Evolutionary conservation across 2,329 filamentous ascomycete genomes (phyloP).

Genomic region (Sarocladium oryzae): DNA sequence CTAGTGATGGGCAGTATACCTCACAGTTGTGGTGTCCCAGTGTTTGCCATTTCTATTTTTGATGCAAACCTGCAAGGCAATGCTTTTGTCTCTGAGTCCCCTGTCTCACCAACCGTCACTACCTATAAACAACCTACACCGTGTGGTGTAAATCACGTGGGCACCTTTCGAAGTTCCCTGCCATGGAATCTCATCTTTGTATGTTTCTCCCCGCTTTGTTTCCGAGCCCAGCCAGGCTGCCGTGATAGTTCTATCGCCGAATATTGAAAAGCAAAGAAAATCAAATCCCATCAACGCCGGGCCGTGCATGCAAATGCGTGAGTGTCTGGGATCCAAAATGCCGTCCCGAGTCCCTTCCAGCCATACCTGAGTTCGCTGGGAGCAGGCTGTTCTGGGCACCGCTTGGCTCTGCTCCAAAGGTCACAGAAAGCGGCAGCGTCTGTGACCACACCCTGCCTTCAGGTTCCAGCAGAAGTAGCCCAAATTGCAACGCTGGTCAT

Average conservation of each 20-base stretch:
- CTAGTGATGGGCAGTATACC: no score
- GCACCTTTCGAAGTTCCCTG: neutral
- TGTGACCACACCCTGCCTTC: no score
- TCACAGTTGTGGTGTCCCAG: neutral
- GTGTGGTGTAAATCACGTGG: neutral
- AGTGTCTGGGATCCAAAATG: neutral
- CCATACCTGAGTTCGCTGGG: no score
- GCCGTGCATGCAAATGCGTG: neutral
- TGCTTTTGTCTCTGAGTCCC: neutral
- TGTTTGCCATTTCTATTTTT: neutral
- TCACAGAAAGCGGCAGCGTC: no score
- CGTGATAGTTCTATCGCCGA: neutral
- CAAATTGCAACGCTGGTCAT: no score
- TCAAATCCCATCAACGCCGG: conserved; percentile 1
- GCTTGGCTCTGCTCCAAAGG: no score
- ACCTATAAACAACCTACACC: neutral
- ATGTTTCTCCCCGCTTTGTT: neutral
- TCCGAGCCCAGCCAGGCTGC: neutral
- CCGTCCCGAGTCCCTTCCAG: no score
- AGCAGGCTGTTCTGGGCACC: no score
- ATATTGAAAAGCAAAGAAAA: neutral
- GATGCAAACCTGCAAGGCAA: neutral
- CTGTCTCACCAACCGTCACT: neutral
- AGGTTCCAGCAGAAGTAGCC: no score
- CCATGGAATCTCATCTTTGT: neutral